Base-by-base conservation (phyloP, 805 yeast genomes). In the Myxozyma kluyveri region DNA sequence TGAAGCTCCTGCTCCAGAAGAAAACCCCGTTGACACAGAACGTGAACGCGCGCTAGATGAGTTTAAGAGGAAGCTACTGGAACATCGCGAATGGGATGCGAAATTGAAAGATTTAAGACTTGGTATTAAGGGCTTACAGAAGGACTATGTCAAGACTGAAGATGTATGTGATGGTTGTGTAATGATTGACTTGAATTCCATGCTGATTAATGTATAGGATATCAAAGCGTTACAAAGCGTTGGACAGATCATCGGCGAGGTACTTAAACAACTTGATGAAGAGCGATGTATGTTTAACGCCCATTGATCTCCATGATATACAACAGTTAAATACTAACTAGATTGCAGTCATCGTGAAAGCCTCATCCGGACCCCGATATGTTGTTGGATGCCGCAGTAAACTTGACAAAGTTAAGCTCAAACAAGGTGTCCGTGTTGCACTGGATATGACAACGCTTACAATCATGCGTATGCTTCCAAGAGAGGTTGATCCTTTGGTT, bases 401-500 rank as follows among this genome's bases (percentile, higher is more conserved):
- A 31, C 88, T 93, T 67, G 87, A 86, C 67, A 83, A 87, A 64
- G 86, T 83, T 41, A 80, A 79, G 55, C 77, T 93, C 65, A 83
- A 86, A 70, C 95, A 89, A 69, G 99, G 99, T 45, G 90, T 90
- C 21, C 81, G 99, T 68, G 99, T 93, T 42, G 93, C 99, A 14
- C 75, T 93, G 63, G 99, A 93, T 72, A 93, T 93, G 86, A 93
- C 99, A 23, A 93, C 99, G 0, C 77, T 93, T 63, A 93, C 99
- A 18, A 93, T 93, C 56, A 93, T 93, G 99, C 82, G 99, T 65
- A 84, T 93, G 40, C 77, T 93, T 63, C 99, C 99, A 17, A 81
- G 99, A 66, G 99, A 93, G 71, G 98, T 95, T 45, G 99, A 93
- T 71, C 99, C 99, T 10, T 76, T 90, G 65, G 98, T 93, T 59